Evolutionary conservation across 306 rosid genomes (phyloP), one percentile per base, ranked within the genome.

Genomic region (Astragalus membranaceus): DNA sequence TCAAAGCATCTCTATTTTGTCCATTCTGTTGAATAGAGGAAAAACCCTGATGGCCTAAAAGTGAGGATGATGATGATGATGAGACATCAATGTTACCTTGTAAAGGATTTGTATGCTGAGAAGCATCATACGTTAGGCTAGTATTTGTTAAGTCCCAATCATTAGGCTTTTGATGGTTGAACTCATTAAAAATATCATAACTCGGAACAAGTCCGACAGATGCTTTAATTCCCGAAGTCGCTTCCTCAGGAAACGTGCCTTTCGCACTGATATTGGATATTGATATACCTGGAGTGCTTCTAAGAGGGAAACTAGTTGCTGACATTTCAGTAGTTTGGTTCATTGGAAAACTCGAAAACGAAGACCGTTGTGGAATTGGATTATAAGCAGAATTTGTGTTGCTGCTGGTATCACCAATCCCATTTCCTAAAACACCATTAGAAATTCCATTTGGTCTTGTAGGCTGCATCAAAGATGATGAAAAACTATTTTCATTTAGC

Each of bases 121-220:
- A 80, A 47, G 82, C 69, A 73, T 84, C 85, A 20, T 78, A 90
- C n/a, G 86, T 74, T 65, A 87, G 74, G 41, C 90, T 86, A 0
- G 74, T 69, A 50, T 85, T 87, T 55, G 85, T 81, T 52, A 85
- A 49, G 70, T 79, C 88, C 98, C 98, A 90, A 49, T 85, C 88
- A 63, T 93, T 82, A 61, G 98, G 50, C 52, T 88, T 93, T 16
- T 76, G 93, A 70, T 81, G 76, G 30, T 26, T 26, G 68, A 88
- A 70, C 60, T 85, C 97, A 50, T 88, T 83, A 39, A 85, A 90
- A 32, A 87, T 87, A 64, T 88, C 95, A 69, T 82, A 90, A 78
- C 83, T 86, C 20, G 79, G 71, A 63, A 49, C 46, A 54, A 85
- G 84, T 46, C 86, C 88, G 0, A 65, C 78, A 0, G 90, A 70